Conservation (phyloP, 441 rosid species). For the Gossypium laxum region DNA sequence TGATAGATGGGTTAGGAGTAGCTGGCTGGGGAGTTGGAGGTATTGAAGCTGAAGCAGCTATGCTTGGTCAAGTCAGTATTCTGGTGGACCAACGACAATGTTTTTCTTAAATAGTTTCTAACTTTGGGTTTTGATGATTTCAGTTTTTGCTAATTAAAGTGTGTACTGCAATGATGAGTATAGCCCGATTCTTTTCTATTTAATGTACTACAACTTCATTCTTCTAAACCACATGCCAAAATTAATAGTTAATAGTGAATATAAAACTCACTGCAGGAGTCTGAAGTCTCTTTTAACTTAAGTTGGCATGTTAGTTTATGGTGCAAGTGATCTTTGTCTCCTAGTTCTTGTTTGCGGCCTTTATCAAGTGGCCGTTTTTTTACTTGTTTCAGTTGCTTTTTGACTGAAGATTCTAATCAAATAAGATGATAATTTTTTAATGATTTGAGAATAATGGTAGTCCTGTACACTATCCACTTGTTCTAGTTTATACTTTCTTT, state of each 20-base stretch:
- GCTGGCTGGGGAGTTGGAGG: constrained; percentile 99
- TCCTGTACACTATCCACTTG: background rate
- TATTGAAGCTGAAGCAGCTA: constrained; percentile 93
- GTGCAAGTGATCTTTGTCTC: background rate
- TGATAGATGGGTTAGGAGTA: constrained; percentile 98
- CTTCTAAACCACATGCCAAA: background rate
- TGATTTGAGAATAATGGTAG: background rate
- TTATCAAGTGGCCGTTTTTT: background rate
- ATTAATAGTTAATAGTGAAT: background rate
- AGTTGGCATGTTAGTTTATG: background rate
- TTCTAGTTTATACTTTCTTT: constrained; percentile 3
- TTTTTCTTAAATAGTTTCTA: background rate
- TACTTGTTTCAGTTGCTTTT: background rate
- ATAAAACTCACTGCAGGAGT: background rate
- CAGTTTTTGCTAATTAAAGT: background rate
- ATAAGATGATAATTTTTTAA: background rate
- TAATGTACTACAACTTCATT: background rate
- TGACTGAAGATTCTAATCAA: background rate
- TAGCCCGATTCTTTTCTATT: background rate
- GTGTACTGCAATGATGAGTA: background rate
- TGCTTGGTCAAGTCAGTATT: constrained; percentile 88
- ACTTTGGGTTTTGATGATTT: background rate
- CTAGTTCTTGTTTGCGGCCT: background rate
- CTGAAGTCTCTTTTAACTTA: background rate
- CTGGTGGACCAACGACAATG: background rate